Conservation (phyloP, 2,329 filamentous ascomycete genomes). For the Trichoderma arundinaceum region DNA sequence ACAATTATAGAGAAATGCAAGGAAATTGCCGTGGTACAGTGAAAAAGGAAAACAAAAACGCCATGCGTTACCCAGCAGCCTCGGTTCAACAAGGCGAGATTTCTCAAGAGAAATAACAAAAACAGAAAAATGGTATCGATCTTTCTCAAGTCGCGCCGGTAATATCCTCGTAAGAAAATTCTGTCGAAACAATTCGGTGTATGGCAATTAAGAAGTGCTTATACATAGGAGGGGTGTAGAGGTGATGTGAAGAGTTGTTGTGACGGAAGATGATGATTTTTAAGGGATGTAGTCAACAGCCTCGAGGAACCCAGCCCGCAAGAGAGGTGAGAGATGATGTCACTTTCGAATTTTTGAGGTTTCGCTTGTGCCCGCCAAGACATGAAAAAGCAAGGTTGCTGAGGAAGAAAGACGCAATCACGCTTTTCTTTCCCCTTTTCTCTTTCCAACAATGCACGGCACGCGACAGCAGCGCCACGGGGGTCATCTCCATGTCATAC, state of each 20-base stretch:
- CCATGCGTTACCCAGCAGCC: conserved; percentile 52
- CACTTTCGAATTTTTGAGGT: conserved; percentile 42
- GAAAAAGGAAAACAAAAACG: conserved; percentile 39
- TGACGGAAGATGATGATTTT: conserved; percentile 18
- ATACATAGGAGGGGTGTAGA: conserved; percentile 49
- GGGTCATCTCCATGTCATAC: conserved; percentile 41
- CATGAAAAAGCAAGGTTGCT: conserved; percentile 48
- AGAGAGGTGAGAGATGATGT: conserved; percentile 53
- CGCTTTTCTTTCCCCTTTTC: conserved; percentile 33
- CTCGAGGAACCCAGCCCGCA: conserved; percentile 49
- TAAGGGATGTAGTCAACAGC: conserved; percentile 34
- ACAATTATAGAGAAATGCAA: conserved; percentile 34
- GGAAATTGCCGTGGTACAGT: conserved; percentile 45
- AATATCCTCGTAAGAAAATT: conserved; percentile 44
- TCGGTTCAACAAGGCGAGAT: conserved; percentile 44
- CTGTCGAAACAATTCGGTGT: conserved; percentile 49
- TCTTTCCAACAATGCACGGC: conserved; percentile 43
- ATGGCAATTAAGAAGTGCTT: conserved; percentile 57
- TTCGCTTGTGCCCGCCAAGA: conserved; percentile 57
- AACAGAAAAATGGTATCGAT: conserved; percentile 54
- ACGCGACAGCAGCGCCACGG: conserved; percentile 43
- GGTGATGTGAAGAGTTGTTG: conserved; percentile 23
- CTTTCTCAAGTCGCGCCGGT: conserved; percentile 51
- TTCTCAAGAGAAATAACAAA: conserved; percentile 41
- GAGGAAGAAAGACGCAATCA: conserved; percentile 43